Conservation (phyloP, 2,329 filamentous ascomycete species). For the Xenoacremonium recifei region DNA sequence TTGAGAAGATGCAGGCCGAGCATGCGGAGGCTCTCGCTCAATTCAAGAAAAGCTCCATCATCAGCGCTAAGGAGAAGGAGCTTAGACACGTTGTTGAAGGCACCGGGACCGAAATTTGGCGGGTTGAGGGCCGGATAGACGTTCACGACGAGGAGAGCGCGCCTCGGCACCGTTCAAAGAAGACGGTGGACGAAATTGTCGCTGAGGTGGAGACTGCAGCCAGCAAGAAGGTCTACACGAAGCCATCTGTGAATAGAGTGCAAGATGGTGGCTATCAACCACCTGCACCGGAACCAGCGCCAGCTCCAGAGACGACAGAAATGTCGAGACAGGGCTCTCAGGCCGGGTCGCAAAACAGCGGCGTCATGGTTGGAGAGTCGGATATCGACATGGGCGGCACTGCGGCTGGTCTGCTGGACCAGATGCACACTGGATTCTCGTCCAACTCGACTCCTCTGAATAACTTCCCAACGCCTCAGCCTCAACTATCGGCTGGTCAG, state of each 20-base stretch:
- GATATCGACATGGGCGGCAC: slow-evolving; percentile 66
- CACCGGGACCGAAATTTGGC: slow-evolving; percentile 59
- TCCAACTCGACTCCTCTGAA: slow-evolving; percentile 59
- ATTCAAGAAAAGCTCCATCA: slow-evolving; percentile 66
- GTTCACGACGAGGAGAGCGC: slow-evolving; percentile 46
- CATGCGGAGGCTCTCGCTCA: slow-evolving; percentile 75
- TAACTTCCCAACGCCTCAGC: slow-evolving; percentile 60
- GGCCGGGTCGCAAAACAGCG: slow-evolving; percentile 55
- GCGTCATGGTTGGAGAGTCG: slow-evolving; percentile 55
- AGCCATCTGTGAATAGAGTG: slow-evolving; percentile 66
- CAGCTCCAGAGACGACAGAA: slow-evolving; percentile 25
- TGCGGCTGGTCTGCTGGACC: slow-evolving; percentile 63
- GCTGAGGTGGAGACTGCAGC: slow-evolving; percentile 69
- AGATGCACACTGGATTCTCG: slow-evolving; percentile 64
- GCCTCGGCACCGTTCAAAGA: slow-evolving; percentile 38
- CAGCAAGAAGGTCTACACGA: slow-evolving; percentile 63
- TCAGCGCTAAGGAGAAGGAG: slow-evolving; percentile 74
- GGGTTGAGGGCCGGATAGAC: slow-evolving; percentile 57
- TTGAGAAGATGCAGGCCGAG: slow-evolving; percentile 77
- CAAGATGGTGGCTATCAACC: slow-evolving; percentile 77
- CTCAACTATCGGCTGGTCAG: slow-evolving; percentile 53
- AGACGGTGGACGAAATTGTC: slow-evolving; percentile 70
- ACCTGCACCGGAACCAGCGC: slow-evolving; percentile 45
- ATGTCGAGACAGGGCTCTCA: slow-evolving; percentile 56
- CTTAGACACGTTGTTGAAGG: slow-evolving; percentile 66